Conservation (phyloP, 805 yeast species). For the Schizosaccharomyces pombe region DNA sequence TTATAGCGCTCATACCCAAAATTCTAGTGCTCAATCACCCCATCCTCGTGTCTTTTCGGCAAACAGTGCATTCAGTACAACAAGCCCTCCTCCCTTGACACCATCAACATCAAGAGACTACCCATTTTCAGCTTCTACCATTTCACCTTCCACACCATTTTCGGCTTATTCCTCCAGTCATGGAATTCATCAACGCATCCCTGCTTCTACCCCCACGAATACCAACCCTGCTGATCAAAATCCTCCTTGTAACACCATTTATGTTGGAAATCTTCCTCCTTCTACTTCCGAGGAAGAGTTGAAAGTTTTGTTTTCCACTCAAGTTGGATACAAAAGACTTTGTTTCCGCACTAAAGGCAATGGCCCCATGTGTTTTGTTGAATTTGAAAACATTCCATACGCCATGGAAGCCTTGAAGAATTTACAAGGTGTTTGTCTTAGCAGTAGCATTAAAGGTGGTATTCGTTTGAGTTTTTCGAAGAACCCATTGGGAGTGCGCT, state of each 20-base stretch:
- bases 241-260: conserved; percentile 92
- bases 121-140: neutral
- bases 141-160: neutral
- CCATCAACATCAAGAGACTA: neutral
- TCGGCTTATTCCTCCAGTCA: neutral
- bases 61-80: neutral
- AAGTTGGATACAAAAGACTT: conserved; percentile 76
- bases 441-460: conserved; percentile 80
- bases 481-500: conserved; percentile 85
- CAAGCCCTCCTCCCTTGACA: neutral
- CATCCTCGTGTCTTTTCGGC: neutral
- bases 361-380: conserved; percentile 99
- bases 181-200: neutral
- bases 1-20: neutral
- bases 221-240: conserved; percentile 79
- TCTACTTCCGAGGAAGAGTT: conserved; percentile 90
- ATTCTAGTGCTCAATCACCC: neutral
- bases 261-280: conserved; percentile 92
- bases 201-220: neutral
- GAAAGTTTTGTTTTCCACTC: conserved; percentile 64
- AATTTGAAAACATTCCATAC: conserved; percentile 81
- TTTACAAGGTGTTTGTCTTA: conserved; percentile 74
- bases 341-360: conserved; percentile 69
- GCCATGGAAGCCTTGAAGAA: conserved; percentile 90
- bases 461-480: conserved; percentile 82